Conservation (phyloP, 192 early-diverging fungal genomes). For the Rhizophagus clarus region DNA sequence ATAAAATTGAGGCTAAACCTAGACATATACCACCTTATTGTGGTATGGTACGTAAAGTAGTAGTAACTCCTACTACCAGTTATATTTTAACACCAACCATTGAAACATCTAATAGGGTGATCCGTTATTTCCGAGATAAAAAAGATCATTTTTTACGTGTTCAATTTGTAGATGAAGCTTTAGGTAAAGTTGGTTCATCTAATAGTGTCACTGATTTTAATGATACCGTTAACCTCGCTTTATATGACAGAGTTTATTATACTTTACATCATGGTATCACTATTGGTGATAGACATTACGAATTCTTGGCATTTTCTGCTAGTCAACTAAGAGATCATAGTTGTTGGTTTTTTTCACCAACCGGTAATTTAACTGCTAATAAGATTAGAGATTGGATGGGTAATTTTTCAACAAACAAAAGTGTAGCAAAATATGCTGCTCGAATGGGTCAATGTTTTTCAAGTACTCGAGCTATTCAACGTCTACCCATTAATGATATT, state of each 20-base stretch:
- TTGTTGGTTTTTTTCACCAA: constrained; percentile 74
- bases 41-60: constrained; percentile 51
- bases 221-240: constrained; percentile 19
- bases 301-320: constrained; percentile 66
- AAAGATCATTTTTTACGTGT: constrained; percentile 69
- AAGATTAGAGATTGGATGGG: constrained; percentile 72
- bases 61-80: constrained; percentile 69
- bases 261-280: constrained; percentile 52
- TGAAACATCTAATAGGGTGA: constrained; percentile 72
- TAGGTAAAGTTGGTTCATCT: constrained; percentile 40
- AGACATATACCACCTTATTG: constrained; percentile 47
- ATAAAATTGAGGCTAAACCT: constrained; percentile 24
- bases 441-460: constrained; percentile 78
- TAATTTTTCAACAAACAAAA: constrained; percentile 61
- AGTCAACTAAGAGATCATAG: constrained; percentile 66
- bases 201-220: constrained; percentile 25
- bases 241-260: constrained; percentile 56
- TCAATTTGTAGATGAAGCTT: constrained; percentile 66
- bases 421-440: constrained; percentile 70
- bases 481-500: constrained; percentile 44
- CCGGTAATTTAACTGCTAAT: constrained; percentile 44
- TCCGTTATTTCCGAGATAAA: constrained; percentile 56
- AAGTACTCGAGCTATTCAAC: constrained; percentile 57
- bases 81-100: constrained; percentile 63
- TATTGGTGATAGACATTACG: constrained; percentile 56